A percentile compares a stretch with the other conserved stretches of the same genome.
These are phyloP conservation scores for Uncinocarpus reesii DNA, from an alignment of 2,329 filamentous ascomycete species.

Conservation along the genomic window DNA sequence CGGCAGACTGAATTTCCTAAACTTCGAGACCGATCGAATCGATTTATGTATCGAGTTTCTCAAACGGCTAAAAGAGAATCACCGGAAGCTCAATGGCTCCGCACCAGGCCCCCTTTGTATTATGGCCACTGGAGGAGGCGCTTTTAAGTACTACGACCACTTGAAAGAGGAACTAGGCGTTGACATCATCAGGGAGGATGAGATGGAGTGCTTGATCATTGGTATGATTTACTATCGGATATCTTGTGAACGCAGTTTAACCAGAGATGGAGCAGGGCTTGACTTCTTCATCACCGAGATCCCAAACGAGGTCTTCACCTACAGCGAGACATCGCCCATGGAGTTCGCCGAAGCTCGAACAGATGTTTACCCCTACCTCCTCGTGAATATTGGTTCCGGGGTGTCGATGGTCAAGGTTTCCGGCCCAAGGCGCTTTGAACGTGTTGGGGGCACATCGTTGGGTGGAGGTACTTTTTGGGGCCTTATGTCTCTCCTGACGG, in stretches of 20 bases:
- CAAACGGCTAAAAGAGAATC: slow-evolving; percentile 70
- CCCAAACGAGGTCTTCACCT: slow-evolving; percentile 91
- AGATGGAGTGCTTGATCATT: slow-evolving; percentile 97
- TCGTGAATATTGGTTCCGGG: slow-evolving; percentile 96
- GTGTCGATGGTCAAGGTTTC: slow-evolving; percentile 97
- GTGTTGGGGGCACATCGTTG: slow-evolving; percentile 87
- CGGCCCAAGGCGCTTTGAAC: slow-evolving; percentile 72
- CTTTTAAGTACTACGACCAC: slow-evolving; percentile 92
- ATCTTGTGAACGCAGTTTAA: background rate
- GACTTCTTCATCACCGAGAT: slow-evolving; percentile 99
- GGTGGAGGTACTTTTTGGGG: slow-evolving; percentile 98
- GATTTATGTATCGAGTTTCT: slow-evolving; percentile 91
- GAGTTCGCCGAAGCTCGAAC: slow-evolving; percentile 65
- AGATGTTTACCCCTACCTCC: slow-evolving; percentile 91
- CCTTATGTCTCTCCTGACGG: slow-evolving; percentile 77
- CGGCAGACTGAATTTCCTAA: slow-evolving; percentile 86
- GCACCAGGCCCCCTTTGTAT: slow-evolving; percentile 64
- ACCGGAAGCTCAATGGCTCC: slow-evolving; percentile 64
- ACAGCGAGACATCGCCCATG: slow-evolving; percentile 84
- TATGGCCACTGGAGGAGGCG: slow-evolving; percentile 91
- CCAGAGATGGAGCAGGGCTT: slow-evolving; percentile 49
- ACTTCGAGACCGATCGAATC: slow-evolving; percentile 90
- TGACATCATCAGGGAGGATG: slow-evolving; percentile 83
- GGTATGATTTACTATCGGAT: slow-evolving; percentile 42
- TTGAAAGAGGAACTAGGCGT: slow-evolving; percentile 75